Percentiles rank a stretch among this genome's conserved stretches.
Evolutionary conservation across 2,329 filamentous ascomycete species (phyloP).

Genomic region (Pochonia chlamydosporia): DNA sequence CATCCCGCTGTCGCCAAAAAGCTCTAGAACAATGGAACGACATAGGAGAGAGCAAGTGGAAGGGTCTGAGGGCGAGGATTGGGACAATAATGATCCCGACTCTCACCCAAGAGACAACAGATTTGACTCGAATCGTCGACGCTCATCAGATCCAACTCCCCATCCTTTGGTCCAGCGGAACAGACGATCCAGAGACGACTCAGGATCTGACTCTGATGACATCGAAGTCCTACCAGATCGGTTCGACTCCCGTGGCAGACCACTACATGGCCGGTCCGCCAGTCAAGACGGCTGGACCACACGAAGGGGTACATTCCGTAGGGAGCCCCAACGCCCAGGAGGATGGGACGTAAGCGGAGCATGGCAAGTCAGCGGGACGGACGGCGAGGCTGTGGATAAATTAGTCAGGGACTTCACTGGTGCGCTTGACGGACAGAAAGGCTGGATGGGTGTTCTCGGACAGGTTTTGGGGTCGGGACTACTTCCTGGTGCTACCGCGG

Average conservation of each 20-base stretch:
- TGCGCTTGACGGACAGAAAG: conserved; percentile 22
- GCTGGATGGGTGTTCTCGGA: conserved; percentile 25
- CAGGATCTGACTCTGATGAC: conserved; percentile 23
- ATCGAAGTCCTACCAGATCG: conserved; percentile 41
- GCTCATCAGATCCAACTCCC: conserved; percentile 28
- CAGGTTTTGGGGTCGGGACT: conserved; percentile 21
- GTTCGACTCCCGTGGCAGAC: conserved; percentile 39
- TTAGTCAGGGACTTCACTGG: conserved; percentile 20
- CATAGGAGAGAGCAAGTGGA: conserved; percentile 31
- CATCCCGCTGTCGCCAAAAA: conserved; percentile 44
- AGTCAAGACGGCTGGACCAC: conserved; percentile 23
- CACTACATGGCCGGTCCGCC: conserved; percentile 23
- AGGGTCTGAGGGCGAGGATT: conserved; percentile 14
- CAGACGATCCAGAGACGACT: conserved; percentile 5
- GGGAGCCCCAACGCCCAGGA: conserved; percentile 23
- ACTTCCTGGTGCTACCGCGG: conserved; percentile 9
- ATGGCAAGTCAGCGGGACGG: conserved; percentile 41
- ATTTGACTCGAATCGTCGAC: conserved; percentile 16
- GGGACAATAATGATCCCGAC: conserved; percentile 14
- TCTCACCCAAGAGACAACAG: conserved; percentile 8
- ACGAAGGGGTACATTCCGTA: conserved; percentile 38
- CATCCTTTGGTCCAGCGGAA: conserved; percentile 21
- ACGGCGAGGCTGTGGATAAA: conserved; percentile 33
- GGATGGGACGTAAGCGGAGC: conserved; percentile 33
- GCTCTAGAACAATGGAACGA: conserved; percentile 37